These are phyloP conservation scores for Agarophyton chilense DNA, from an alignment of 23 red algal species.

Conservation along the genomic window DNA sequence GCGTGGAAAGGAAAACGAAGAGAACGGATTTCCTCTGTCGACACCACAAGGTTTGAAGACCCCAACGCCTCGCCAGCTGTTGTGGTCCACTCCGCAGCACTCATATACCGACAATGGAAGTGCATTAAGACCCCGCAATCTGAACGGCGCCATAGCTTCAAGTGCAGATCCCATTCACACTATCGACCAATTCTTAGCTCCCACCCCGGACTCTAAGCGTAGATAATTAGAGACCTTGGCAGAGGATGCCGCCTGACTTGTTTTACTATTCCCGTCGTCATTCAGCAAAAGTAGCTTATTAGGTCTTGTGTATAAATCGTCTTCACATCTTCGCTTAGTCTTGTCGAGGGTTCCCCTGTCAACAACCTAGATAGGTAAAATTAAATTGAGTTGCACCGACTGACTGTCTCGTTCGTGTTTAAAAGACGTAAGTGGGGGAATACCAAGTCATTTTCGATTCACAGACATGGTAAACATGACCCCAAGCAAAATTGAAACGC, in stretches of 20 bases:
- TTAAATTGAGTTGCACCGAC: background rate
- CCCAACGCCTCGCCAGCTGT: conserved; percentile 37
- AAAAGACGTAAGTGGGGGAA: too few species aligned
- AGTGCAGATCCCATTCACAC: conserved; percentile 30
- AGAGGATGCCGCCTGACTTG: conserved; percentile 46
- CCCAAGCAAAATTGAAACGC: too few species aligned
- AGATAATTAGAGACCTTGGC: conserved; percentile 24
- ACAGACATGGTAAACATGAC: too few species aligned
- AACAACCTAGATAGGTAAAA: background rate
- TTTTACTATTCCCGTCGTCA: conserved; percentile 23
- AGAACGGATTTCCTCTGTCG: conserved; percentile 27
- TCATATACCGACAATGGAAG: conserved; percentile 2
- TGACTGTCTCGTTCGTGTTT: too few species aligned
- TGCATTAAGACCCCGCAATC: conserved; percentile 45
- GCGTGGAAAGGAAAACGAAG: conserved; percentile 35
- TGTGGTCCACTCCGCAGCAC: conserved; percentile 37
- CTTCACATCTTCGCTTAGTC: background rate
- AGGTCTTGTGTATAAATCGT: conserved; percentile 50
- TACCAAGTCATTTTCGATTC: too few species aligned
- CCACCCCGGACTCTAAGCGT: conserved; percentile 40
- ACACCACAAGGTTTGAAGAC: conserved; percentile 29
- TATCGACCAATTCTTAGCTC: conserved; percentile 30
- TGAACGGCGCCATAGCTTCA: conserved; percentile 34
- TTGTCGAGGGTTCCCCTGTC: background rate
- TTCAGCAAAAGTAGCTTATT: conserved; percentile 33